Evolutionary conservation across 1,284 basidiomycete genomes (phyloP).

Genomic region (Boletus mariae): DNA sequence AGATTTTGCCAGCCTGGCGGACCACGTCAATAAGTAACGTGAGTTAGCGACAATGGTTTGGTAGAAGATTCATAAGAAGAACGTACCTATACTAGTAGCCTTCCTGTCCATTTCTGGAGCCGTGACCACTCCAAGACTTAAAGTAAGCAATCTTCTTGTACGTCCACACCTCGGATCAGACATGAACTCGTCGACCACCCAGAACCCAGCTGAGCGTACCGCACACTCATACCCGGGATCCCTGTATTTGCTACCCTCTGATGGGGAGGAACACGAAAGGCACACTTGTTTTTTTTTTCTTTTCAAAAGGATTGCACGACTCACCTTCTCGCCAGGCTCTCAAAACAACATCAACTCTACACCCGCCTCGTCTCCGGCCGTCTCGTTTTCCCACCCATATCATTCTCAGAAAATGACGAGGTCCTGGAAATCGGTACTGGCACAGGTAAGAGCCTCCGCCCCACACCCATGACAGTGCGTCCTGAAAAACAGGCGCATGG

Average conservation of each 20-base stretch:
- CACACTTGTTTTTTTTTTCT: background rate
- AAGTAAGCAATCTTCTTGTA: too few relatives aligned
- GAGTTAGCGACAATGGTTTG: too few relatives aligned
- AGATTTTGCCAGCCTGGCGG: too few relatives aligned
- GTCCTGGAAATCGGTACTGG: slow-evolving; percentile 26
- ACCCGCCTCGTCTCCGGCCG: slow-evolving; percentile 17
- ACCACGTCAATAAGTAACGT: too few relatives aligned
- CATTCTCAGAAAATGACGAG: slow-evolving; percentile 15
- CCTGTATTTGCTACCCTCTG: slow-evolving; percentile 25
- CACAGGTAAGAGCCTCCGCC: slow-evolving; percentile 8
- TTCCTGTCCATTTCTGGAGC: too few relatives aligned
- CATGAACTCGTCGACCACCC: background rate
- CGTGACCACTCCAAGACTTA: too few relatives aligned
- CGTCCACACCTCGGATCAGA: too few relatives aligned
- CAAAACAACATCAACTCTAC: slow-evolving; percentile 16
- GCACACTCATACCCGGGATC: slow-evolving; percentile 15
- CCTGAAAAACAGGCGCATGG: slow-evolving; percentile 15
- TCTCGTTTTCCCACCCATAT: slow-evolving; percentile 18
- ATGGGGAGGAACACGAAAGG: slow-evolving; percentile 26
- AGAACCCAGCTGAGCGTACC: slow-evolving; percentile 7
- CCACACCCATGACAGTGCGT: too few relatives aligned
- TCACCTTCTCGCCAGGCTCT: slow-evolving; percentile 9
- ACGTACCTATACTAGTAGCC: too few relatives aligned
- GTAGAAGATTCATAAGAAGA: too few relatives aligned
- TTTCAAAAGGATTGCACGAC: background rate